phyloP scores from a whole-genome alignment of 208 protist species.

The Blechomonas ayalai region DNA sequence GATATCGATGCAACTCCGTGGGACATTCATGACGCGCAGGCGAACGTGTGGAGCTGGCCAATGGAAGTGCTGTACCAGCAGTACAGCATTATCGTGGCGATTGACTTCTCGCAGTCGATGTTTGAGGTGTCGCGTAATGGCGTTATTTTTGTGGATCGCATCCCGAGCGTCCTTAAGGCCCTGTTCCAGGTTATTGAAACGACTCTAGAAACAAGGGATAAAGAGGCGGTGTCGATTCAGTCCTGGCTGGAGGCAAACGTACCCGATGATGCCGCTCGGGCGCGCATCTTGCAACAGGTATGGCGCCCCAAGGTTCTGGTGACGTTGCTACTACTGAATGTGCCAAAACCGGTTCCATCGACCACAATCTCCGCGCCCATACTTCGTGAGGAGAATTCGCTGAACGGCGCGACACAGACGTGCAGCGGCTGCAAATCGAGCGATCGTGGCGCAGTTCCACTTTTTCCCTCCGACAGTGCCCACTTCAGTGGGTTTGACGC shows the following conservation, averaged over 20 bases:
- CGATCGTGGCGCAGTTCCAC: constrained; percentile 10
- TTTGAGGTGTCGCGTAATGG: constrained; percentile 75
- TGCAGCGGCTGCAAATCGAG: neutral
- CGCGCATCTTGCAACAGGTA: constrained; percentile 42
- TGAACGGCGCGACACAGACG: neutral
- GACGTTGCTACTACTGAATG: constrained; percentile 75
- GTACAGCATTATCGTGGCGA: constrained; percentile 67
- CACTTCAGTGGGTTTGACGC: constrained; percentile 28
- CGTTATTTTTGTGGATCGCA: constrained; percentile 57
- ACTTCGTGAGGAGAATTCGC: neutral
- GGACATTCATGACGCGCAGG: constrained; percentile 37
- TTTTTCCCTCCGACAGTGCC: constrained; percentile 31
- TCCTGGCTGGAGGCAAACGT: constrained; percentile 40
- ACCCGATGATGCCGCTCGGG: constrained; percentile 17
- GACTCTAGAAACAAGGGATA: constrained; percentile 49
- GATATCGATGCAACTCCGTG: constrained; percentile 50
- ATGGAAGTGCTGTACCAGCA: constrained; percentile 76
- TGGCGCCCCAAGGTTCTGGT: constrained; percentile 61
- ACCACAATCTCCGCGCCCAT: neutral
- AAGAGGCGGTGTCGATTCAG: constrained; percentile 28
- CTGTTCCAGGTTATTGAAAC: constrained; percentile 57
- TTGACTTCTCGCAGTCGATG: constrained; percentile 64
- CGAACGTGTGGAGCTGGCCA: constrained; percentile 70
- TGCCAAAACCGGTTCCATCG: constrained; percentile 25
- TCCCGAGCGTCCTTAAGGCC: constrained; percentile 49